A percentile compares a stretch with the other conserved stretches of the same genome.
Conservation (phyloP, 306 rosid species). For the Vachellia pachyceras region DNA sequence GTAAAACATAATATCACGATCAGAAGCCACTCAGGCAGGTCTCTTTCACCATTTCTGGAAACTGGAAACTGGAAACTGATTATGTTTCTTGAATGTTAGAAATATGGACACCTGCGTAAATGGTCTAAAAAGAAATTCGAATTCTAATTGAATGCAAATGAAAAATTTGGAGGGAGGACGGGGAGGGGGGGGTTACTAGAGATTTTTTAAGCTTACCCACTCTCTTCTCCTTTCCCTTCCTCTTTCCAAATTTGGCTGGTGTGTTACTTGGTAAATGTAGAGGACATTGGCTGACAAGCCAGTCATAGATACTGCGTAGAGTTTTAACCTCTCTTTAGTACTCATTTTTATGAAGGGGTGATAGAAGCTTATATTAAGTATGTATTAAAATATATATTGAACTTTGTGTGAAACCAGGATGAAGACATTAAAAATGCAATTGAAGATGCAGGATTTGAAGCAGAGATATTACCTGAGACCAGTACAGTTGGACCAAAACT, state of each 20-base stretch:
- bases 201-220: background rate
- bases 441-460: constrained; percentile 99
- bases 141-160: background rate
- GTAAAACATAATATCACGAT: constrained; percentile 19
- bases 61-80: constrained; percentile 6
- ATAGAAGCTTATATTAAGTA: constrained; percentile 28
- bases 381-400: constrained; percentile 33
- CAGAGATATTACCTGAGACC: constrained; percentile 85
- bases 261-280: background rate
- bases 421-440: constrained; percentile 85
- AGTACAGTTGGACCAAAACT: constrained; percentile 58
- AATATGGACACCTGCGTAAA: background rate
- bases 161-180: background rate
- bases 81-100: constrained; percentile 30
- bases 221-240: background rate
- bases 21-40: constrained; percentile 10
- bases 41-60: constrained; percentile 19
- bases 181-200: background rate
- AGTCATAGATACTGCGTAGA: background rate
- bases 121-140: background rate
- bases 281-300: background rate
- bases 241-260: background rate
- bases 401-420: constrained; percentile 59
- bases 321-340: constrained; percentile 13
- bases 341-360: constrained; percentile 4